A percentile compares a stretch with the other conserved stretches of the same genome.
phyloP scores from a whole-genome alignment of 441 rosid genomes.

The Capsella rubella region DNA sequence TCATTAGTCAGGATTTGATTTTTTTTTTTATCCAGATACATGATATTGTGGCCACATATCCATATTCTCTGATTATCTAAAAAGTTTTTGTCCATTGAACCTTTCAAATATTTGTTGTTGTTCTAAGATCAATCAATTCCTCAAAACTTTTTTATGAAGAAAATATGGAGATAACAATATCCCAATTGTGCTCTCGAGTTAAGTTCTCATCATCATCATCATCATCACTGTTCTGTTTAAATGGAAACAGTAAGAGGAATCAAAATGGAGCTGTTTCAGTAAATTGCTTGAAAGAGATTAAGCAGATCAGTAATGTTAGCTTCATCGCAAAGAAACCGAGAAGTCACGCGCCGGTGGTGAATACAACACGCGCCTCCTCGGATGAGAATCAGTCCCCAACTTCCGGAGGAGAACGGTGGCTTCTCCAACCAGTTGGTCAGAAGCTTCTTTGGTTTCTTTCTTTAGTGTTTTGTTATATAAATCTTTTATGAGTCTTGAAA shows the following conservation, averaged over 20 bases:
- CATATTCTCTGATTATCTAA: slow-evolving; percentile 23
- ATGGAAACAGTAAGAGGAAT: slow-evolving; percentile 44
- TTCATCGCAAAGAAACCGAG: slow-evolving; percentile 40
- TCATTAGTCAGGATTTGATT: not conserved
- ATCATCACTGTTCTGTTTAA: slow-evolving; percentile 41
- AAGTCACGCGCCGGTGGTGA: slow-evolving; percentile 38
- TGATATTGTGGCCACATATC: slow-evolving; percentile 59
- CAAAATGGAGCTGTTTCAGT: slow-evolving; percentile 42
- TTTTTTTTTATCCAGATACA: slow-evolving; percentile 37
- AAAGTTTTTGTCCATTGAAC: not conserved
- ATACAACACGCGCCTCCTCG: slow-evolving; percentile 52
- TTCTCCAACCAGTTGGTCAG: slow-evolving; percentile 77
- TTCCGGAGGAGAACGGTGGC: slow-evolving; percentile 63
- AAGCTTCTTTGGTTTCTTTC: not conserved
- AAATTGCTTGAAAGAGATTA: slow-evolving; percentile 35
- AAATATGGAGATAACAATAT: slow-evolving; percentile 51
- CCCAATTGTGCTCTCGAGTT: slow-evolving; percentile 44
- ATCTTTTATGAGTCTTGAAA: not conserved
- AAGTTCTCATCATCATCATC: slow-evolving; percentile 43
- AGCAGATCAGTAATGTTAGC: slow-evolving; percentile 31
- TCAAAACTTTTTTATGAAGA: not conserved
- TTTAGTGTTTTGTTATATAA: not conserved
- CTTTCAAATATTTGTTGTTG: not conserved
- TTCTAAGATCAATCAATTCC: not conserved
- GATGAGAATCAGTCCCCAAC: slow-evolving; percentile 44